Evolutionary conservation across 2,329 filamentous ascomycete species (phyloP).

Genomic region (Ceratocystis alfenasii): DNA sequence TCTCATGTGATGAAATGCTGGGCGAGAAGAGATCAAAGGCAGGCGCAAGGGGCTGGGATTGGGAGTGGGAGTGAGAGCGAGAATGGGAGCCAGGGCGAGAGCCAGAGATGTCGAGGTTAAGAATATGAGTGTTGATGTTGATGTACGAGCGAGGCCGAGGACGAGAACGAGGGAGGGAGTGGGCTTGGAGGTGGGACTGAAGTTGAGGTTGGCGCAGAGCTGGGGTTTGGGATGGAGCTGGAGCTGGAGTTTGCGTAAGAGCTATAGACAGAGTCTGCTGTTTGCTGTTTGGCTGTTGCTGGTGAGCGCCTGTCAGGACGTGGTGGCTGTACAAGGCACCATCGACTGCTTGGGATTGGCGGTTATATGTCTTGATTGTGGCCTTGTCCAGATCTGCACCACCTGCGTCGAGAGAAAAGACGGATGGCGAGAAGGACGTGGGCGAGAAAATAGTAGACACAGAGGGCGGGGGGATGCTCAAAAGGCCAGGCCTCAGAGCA

Average conservation of each 20-base stretch:
- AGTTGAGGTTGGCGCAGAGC: background rate
- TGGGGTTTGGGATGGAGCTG: background rate
- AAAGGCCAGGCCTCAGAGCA: background rate
- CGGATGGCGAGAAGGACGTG: constrained; percentile 5
- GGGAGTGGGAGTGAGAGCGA: background rate
- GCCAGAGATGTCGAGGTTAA: background rate
- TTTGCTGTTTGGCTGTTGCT: background rate
- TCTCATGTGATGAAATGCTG: constrained; percentile 17
- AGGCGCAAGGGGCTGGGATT: background rate
- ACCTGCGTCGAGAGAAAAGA: background rate
- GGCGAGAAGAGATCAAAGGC: constrained; percentile 17
- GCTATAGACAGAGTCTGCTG: no score
- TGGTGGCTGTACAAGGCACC: background rate
- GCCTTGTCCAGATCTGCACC: background rate
- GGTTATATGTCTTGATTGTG: background rate
- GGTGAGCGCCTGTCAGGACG: background rate
- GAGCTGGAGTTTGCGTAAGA: background rate
- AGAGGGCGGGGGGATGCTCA: background rate
- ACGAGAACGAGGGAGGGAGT: background rate
- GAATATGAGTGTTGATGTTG: no score
- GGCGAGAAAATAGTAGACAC: constrained; percentile 6
- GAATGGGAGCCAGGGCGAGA: background rate
- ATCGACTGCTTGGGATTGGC: background rate
- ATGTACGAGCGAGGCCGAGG: background rate
- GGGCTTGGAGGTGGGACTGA: background rate